Conservation (phyloP, 768 basidiomycete genomes). For the Fomitopsis serialis region DNA sequence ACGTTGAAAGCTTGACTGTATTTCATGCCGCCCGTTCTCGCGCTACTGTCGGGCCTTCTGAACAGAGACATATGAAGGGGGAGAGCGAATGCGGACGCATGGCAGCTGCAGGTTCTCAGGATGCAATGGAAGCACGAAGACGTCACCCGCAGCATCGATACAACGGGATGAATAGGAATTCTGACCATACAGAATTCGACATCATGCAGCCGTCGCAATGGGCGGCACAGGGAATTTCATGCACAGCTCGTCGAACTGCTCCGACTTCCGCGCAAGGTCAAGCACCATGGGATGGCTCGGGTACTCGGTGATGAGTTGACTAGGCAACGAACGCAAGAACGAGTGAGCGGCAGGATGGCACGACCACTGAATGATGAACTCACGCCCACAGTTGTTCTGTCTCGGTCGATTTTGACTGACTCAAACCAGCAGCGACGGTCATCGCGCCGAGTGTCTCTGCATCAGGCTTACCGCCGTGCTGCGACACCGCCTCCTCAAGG, state of each 20-base stretch:
- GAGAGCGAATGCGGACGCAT: background rate
- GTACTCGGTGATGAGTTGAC: conserved; percentile 42
- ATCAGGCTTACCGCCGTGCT: conserved; percentile 44
- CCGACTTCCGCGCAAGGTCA: conserved; percentile 56
- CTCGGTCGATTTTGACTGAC: conserved; percentile 48
- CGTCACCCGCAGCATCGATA: background rate
- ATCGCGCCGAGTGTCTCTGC: conserved; percentile 65
- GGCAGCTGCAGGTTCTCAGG: no score
- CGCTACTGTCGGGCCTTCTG: background rate
- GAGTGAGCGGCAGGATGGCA: conserved; percentile 24
- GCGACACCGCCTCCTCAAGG: conserved; percentile 66
- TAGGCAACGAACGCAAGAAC: conserved; percentile 24
- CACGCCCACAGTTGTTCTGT: conserved; percentile 69
- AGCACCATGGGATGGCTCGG: conserved; percentile 65
- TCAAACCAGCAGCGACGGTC: conserved; percentile 59
- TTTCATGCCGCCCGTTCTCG: no score
- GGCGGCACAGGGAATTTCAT: conserved; percentile 60
- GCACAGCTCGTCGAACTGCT: conserved; percentile 57
- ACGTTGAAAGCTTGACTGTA: no score
- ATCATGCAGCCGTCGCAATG: conserved; percentile 27
- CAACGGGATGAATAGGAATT: background rate
- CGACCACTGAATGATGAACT: conserved; percentile 21
- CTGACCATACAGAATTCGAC: background rate
- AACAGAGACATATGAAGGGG: background rate
- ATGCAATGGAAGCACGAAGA: no score